A percentile compares a stretch with the other conserved stretches of the same genome.
Evolutionary conservation across 495 filamentous ascomycete genomes (phyloP).

Genomic region (Trichoderma erinaceum): DNA sequence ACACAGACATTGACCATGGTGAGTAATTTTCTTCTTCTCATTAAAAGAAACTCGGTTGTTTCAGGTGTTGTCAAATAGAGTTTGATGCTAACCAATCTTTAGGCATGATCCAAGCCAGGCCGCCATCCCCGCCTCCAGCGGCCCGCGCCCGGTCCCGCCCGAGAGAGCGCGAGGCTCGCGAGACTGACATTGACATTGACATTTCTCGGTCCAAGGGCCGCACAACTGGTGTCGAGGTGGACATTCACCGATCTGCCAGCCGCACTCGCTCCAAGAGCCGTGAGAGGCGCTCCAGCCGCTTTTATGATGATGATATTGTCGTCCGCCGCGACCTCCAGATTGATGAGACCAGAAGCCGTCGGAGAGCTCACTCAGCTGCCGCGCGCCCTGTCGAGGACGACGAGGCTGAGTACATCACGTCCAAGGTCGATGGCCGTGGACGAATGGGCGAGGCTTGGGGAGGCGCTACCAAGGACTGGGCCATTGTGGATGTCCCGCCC

Average conservation of each 20-base stretch:
- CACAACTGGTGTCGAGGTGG: slow-evolving; percentile 49
- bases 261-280: slow-evolving; percentile 32
- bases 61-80: background rate
- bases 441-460: slow-evolving; percentile 61
- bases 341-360: slow-evolving; percentile 33
- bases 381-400: slow-evolving; percentile 39
- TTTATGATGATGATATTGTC: slow-evolving; percentile 36
- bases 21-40: slow-evolving; percentile 22
- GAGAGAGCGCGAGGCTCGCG: slow-evolving; percentile 25
- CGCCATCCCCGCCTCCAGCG: slow-evolving; percentile 43
- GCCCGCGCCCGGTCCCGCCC: slow-evolving; percentile 27
- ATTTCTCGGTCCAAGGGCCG: slow-evolving; percentile 41
- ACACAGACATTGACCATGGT: slow-evolving; percentile 86
- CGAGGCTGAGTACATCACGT: slow-evolving; percentile 63
- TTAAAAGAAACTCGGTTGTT: background rate
- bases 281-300: slow-evolving; percentile 28
- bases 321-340: slow-evolving; percentile 50
- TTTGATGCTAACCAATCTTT: slow-evolving; percentile 19
- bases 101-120: slow-evolving; percentile 39
- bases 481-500: slow-evolving; percentile 72
- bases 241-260: slow-evolving; percentile 28
- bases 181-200: slow-evolving; percentile 53
- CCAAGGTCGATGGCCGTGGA: slow-evolving; percentile 50
- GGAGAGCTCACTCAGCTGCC: slow-evolving; percentile 43
- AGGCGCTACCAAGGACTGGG: slow-evolving; percentile 65